A percentile compares a stretch with the other conserved stretches of the same genome.
phyloP scores from a whole-genome alignment of 164 flowering plant species.

The Euptelea pleiosperma region DNA sequence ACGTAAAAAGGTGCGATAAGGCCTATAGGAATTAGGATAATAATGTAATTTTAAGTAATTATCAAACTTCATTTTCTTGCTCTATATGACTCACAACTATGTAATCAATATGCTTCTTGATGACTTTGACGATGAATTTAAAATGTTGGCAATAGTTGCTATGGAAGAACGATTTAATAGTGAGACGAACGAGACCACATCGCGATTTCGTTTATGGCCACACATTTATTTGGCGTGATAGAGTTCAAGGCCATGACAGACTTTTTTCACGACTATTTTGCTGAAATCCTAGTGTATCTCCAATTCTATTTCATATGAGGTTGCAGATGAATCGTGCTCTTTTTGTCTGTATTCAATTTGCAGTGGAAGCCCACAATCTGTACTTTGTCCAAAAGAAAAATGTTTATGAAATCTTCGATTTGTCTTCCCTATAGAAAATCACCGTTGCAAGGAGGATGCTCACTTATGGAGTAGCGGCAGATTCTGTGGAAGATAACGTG shows the following conservation, averaged over 20 bases:
- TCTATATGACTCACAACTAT: too few relatives aligned
- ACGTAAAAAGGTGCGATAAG: too few relatives aligned
- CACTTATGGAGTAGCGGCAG: not conserved
- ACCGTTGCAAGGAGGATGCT: not conserved
- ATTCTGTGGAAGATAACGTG: conserved; percentile 4
- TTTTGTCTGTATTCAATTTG: not conserved
- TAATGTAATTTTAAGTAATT: too few relatives aligned
- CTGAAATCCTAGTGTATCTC: not conserved
- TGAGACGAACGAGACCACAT: not conserved
- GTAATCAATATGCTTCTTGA: too few relatives aligned
- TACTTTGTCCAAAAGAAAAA: too few relatives aligned
- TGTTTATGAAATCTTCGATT: too few relatives aligned
- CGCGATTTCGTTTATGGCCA: not conserved
- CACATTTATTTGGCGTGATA: too few relatives aligned
- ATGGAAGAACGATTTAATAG: not conserved
- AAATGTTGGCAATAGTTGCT: too few relatives aligned
- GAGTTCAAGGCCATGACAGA: not conserved
- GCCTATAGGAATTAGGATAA: too few relatives aligned
- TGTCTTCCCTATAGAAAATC: not conserved
- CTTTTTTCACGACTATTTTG: not conserved
- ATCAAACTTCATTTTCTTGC: too few relatives aligned
- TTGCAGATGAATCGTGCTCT: not conserved
- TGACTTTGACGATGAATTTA: not conserved
- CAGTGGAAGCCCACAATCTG: not conserved
- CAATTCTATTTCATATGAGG: not conserved